These are phyloP conservation scores for Paramarasmius palmivorus DNA, from an alignment of 1,284 basidiomycete genomes.

Conservation along the genomic window DNA sequence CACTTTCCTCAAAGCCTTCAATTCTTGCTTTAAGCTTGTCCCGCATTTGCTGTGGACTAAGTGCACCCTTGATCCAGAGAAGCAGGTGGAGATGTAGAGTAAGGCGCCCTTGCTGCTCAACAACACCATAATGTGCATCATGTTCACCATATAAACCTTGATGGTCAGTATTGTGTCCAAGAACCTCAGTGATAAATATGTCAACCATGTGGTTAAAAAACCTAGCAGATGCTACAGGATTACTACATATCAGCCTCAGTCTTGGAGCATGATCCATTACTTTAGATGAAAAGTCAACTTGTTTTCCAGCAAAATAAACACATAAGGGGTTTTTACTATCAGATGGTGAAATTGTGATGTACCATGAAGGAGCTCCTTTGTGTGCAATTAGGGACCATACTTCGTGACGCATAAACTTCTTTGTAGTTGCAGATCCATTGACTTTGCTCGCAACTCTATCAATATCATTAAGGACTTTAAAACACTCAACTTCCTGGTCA, in stretches of 20 bases:
- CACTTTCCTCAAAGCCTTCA: too few species aligned
- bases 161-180: slow-evolving; percentile 13
- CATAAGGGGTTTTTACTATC: slow-evolving; percentile 26
- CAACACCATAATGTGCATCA: slow-evolving; percentile 38
- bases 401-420: slow-evolving; percentile 36
- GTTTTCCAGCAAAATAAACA: slow-evolving; percentile 25
- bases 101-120: slow-evolving; percentile 33
- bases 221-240: too few species aligned
- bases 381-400: slow-evolving; percentile 35
- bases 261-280: neutral
- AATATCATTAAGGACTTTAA: slow-evolving; percentile 29
- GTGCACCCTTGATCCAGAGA: slow-evolving; percentile 26
- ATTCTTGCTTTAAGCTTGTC: too few species aligned
- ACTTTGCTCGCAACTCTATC: too few species aligned
- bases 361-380: slow-evolving; percentile 27
- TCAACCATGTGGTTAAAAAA: slow-evolving; percentile 25
- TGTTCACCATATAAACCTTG: slow-evolving; percentile 26
- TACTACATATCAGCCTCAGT: slow-evolving; percentile 14
- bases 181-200: slow-evolving; percentile 25
- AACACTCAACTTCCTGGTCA: slow-evolving; percentile 36
- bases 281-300: slow-evolving; percentile 9
- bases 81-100: slow-evolving; percentile 33
- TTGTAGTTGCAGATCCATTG: too few species aligned
- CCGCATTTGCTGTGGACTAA: slow-evolving; percentile 27
- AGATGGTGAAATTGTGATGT: too few species aligned